phyloP scores from a whole-genome alignment of 1,284 basidiomycete species.

The Marasmius oreades region DNA sequence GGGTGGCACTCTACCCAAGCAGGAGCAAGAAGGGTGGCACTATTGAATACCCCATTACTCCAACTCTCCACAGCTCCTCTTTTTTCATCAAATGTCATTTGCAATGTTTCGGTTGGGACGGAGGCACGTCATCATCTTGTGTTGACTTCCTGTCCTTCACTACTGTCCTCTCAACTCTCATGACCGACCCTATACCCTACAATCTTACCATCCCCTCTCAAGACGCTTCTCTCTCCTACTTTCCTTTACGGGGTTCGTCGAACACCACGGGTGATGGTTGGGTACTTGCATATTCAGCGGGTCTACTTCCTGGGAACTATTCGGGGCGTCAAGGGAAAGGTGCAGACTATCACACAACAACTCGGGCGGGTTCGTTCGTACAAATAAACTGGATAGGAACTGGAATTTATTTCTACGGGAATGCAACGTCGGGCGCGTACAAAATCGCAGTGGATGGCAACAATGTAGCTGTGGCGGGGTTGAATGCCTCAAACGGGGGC shows the following conservation, averaged over 20 bases:
- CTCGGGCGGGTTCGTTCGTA: neutral
- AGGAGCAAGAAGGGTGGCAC: too few relatives aligned
- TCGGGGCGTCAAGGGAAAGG: neutral
- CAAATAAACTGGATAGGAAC: constrained; percentile 8
- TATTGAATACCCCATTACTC: too few relatives aligned
- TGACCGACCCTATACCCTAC: neutral
- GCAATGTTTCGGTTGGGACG: too few relatives aligned
- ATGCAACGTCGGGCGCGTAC: neutral
- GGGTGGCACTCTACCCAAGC: too few relatives aligned
- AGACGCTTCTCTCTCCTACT: neutral
- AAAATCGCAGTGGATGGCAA: neutral
- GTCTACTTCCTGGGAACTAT: neutral
- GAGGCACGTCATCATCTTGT: too few relatives aligned
- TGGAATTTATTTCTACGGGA: constrained; percentile 9
- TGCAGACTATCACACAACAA: neutral
- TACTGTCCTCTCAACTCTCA: neutral
- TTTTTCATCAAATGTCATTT: too few relatives aligned
- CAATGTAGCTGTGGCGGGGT: neutral
- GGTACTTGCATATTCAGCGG: constrained; percentile 1
- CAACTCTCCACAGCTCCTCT: too few relatives aligned
- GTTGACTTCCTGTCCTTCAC: neutral
- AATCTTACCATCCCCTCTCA: constrained; percentile 4
- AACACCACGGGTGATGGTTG: constrained; percentile 10
- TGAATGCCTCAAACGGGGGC: neutral
- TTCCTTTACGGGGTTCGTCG: constrained; percentile 5